Conservation (phyloP, 2,329 filamentous ascomycete genomes). For the Arachnomyces sp. region DNA sequence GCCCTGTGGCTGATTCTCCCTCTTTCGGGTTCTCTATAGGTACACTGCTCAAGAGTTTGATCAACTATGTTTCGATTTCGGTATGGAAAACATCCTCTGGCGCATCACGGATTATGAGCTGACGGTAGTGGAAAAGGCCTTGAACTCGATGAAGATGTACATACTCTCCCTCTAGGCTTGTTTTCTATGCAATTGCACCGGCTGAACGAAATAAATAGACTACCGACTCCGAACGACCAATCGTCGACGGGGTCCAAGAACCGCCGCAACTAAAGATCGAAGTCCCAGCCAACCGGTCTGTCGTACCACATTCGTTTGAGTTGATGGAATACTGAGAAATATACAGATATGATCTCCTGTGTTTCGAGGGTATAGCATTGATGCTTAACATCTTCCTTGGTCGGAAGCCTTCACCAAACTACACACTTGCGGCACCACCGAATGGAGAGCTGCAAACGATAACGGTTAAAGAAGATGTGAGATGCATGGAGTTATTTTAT, state of each 20-base stretch:
- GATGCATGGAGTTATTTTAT: conserved; percentile 12
- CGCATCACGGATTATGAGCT: conserved; percentile 17
- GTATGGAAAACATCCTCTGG: conserved; percentile 31
- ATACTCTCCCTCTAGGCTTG: conserved; percentile 8
- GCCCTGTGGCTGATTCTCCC: conserved; percentile 5
- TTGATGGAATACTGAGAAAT: conserved; percentile 16
- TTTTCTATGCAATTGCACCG: conserved; percentile 8
- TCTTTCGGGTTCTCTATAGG: conserved; percentile 34
- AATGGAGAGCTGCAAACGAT: conserved; percentile 71
- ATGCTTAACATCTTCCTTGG: conserved; percentile 94
- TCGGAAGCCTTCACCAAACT: conserved; percentile 68
- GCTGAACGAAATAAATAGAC: conserved; percentile 41
- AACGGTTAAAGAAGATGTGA: conserved; percentile 62
- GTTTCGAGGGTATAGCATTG: conserved; percentile 91
- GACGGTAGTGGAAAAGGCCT: conserved; percentile 47
- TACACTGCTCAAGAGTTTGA: conserved; percentile 94
- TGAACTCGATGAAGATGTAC: conserved; percentile 86
- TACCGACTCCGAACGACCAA: conserved; percentile 63
- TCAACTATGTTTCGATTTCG: conserved; percentile 96
- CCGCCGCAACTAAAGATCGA: conserved; percentile 94
- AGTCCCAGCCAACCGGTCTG: conserved; percentile 87
- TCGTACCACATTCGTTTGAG: conserved; percentile 3
- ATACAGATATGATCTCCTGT: conserved; percentile 73
- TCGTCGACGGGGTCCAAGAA: conserved; percentile 73
- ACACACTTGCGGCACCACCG: conserved; percentile 63